Evolutionary conservation across 179 eudicot species (phyloP).

Genomic region (Corrigiola litoralis): DNA sequence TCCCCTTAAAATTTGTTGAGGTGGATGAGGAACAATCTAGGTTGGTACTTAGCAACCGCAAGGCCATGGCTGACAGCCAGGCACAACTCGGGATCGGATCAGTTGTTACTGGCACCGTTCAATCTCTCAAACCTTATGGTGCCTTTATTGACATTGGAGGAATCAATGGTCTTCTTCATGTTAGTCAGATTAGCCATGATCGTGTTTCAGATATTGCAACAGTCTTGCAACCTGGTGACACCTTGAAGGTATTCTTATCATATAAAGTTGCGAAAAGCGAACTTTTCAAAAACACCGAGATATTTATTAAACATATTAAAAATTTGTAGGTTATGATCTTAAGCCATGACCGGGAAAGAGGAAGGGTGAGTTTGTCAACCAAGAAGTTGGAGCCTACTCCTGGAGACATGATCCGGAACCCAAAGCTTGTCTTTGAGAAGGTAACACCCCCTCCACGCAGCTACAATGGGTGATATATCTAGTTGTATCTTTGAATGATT

Average conservation of each 20-base stretch:
- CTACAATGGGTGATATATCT: too few relatives aligned
- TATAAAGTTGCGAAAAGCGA: not conserved
- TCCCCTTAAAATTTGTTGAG: slow-evolving; percentile 93
- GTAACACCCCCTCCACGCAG: slow-evolving; percentile 27
- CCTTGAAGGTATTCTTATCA: slow-evolving; percentile 61
- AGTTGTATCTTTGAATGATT: too few relatives aligned
- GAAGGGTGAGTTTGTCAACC: slow-evolving; percentile 94
- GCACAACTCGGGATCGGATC: slow-evolving; percentile 97
- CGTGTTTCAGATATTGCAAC: slow-evolving; percentile 93
- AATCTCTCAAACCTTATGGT: slow-evolving; percentile 95
- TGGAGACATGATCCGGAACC: slow-evolving; percentile 98
- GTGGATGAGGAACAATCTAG: slow-evolving; percentile 90
- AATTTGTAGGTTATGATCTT: slow-evolving; percentile 79
- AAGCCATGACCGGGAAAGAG: slow-evolving; percentile 98
- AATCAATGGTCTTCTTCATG: slow-evolving; percentile 95
- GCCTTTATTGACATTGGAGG: slow-evolving; percentile 99
- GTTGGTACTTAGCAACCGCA: slow-evolving; percentile 90
- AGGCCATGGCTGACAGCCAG: slow-evolving; percentile 95
- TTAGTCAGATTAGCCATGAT: slow-evolving; percentile 95
- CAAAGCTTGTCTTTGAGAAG: slow-evolving; percentile 97
- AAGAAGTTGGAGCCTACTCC: slow-evolving; percentile 99
- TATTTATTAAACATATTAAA: not conserved
- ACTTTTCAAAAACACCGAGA: not conserved
- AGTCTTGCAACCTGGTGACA: slow-evolving; percentile 96
- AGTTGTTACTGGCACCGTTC: slow-evolving; percentile 87